Base-by-base conservation (phyloP, 169 alveolate genomes). In the Cryptosporidium andersoni region DNA sequence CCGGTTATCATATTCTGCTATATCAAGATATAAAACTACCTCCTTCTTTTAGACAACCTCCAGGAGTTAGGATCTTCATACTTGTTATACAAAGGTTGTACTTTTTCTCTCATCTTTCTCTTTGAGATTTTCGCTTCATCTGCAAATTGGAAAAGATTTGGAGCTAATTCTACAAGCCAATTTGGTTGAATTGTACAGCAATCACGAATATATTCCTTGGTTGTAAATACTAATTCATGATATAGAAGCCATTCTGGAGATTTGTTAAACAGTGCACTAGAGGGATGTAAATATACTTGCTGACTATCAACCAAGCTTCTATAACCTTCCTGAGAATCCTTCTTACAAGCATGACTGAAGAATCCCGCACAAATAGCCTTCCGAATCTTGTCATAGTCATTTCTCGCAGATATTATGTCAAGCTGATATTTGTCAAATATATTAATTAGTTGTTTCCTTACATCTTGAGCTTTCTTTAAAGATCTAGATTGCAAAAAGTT, bases 141-240 rank as follows among this genome's bases (percentile, higher is more conserved):
- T 2, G 96, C 96, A 90, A 90, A 91, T 89, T 95, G 95, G 90
- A 96, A 98, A 94, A 97, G 95, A 80, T 97, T 95, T 4, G 99
- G 99, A 4, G 99, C 99, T 16, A 98, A 96, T 66, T 97, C 99
- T 62, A 96, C 93, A 42, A 97, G 93, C 99, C 99, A 98, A 64
- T 95, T 94, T 9, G 99, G 98, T 81, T 97, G 98, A 51, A 97
- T 95, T 1, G 95, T 91, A 80, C 98, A 95, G 37, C 98, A 97
- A 82, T 98, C 99, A 65, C 99, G 93, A 96, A 98, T 97, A 81
- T 98, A 98, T 89, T 98, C 99, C 90, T 97, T 97, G 43, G 99
- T 96, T 1, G 99, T 98, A 89, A 96, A 82, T 43, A 98, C 99
- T 51, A 98, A 89, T 85, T 97, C 99, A 81, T 97, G 99, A 92